Conservation (phyloP, 148 eudicot species). For the Fallopia convolvulus region DNA sequence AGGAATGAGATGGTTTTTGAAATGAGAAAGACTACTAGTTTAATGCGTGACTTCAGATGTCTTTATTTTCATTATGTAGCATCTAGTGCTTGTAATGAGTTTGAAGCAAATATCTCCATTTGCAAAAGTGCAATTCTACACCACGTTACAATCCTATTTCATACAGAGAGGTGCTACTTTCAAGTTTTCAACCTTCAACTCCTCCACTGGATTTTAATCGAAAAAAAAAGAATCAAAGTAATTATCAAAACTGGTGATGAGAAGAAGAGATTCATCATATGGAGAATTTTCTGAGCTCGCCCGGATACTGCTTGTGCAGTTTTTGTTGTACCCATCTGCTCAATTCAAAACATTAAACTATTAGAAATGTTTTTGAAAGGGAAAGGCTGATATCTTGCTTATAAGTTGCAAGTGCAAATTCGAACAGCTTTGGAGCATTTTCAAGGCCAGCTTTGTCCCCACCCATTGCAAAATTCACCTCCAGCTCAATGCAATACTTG, state of each 20-base stretch:
- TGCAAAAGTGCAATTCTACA: neutral
- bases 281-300: slow-evolving; percentile 67
- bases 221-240: neutral
- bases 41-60: too few relatives aligned
- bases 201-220: neutral
- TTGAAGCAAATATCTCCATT: neutral
- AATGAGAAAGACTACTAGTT: too few relatives aligned
- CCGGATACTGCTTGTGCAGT: slow-evolving; percentile 63
- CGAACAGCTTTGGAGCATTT: slow-evolving; percentile 53
- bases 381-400: slow-evolving; percentile 50
- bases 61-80: too few relatives aligned
- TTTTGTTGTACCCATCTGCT: slow-evolving; percentile 79
- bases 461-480: slow-evolving; percentile 43
- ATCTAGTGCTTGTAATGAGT: too few relatives aligned
- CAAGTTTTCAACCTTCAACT: too few relatives aligned
- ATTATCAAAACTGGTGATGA: neutral
- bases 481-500: slow-evolving; percentile 61
- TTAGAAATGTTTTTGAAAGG: too few relatives aligned
- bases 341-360: neutral
- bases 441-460: slow-evolving; percentile 41
- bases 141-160: neutral
- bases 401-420: slow-evolving; percentile 65
- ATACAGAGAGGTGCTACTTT: neutral
- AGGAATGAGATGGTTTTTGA: too few relatives aligned
- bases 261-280: neutral